A percentile compares a stretch with the other conserved stretches of the same genome.
These are phyloP conservation scores for Leishmania braziliensis DNA, from an alignment of 208 protist genomes.

Conservation along the genomic window DNA sequence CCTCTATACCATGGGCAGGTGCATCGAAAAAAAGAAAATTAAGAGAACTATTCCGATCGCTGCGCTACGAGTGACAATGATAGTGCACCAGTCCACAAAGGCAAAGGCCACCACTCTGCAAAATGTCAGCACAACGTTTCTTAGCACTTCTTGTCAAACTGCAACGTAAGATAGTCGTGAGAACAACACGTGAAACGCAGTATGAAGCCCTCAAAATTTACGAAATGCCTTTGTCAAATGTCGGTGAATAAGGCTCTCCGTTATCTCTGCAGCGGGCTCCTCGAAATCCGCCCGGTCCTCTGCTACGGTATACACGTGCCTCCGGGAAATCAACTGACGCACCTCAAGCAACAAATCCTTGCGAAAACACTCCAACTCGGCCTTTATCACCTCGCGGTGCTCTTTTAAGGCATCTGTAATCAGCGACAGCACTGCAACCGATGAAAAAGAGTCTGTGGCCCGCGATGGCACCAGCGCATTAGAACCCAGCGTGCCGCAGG, in stretches of 20 bases:
- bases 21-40: neutral
- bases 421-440: neutral
- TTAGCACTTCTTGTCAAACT: neutral
- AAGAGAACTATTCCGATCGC: neutral
- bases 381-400: constrained; percentile 11
- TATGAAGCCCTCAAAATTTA: neutral
- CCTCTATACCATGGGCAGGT: neutral
- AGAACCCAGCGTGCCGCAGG: too few species aligned
- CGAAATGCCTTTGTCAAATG: constrained; percentile 24
- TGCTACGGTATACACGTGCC: neutral
- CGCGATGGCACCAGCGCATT: neutral
- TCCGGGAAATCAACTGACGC: constrained; percentile 9
- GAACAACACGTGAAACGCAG: neutral
- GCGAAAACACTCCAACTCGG: constrained; percentile 19
- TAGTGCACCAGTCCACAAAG: neutral
- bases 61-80: neutral
- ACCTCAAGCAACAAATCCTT: constrained; percentile 22
- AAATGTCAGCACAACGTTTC: neutral
- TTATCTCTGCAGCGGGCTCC: constrained; percentile 3
- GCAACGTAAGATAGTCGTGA: neutral
- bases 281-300: neutral
- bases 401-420: constrained; percentile 1
- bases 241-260: constrained; percentile 7
- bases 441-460: neutral
- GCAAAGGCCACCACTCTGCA: neutral